phyloP scores from a whole-genome alignment of 208 protist genomes.

The Novymonas esmeraldas region DNA sequence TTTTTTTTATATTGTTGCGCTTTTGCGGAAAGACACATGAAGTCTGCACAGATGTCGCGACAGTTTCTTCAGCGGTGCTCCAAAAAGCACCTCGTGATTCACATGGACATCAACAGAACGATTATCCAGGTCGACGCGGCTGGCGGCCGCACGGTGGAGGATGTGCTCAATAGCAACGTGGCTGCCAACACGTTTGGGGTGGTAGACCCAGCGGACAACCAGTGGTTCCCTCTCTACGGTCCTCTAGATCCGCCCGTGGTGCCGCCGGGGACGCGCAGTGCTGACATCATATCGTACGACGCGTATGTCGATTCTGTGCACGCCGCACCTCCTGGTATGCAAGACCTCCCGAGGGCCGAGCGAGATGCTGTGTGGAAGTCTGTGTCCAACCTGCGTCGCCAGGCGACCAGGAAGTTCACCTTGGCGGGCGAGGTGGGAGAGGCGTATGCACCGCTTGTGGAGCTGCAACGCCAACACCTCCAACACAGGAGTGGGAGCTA shows the following conservation, averaged over 20 bases:
- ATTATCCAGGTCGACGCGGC: conserved; percentile 87
- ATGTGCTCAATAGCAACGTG: conserved; percentile 89
- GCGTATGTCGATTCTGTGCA: conserved; percentile 67
- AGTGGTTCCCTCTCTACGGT: conserved; percentile 56
- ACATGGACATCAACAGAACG: conserved; percentile 93
- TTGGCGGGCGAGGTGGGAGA: conserved; percentile 57
- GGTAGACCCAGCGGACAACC: conserved; percentile 29
- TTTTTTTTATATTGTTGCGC: background rate
- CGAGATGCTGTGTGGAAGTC: conserved; percentile 64
- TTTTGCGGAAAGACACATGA: background rate
- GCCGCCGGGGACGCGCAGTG: background rate
- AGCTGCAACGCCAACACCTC: conserved; percentile 67
- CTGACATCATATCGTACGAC: conserved; percentile 58
- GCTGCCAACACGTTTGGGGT: conserved; percentile 79
- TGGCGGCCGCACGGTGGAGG: conserved; percentile 73
- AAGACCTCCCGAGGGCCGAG: conserved; percentile 52
- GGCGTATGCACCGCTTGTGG: conserved; percentile 64
- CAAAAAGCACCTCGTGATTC: conserved; percentile 74
- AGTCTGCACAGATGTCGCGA: conserved; percentile 47
- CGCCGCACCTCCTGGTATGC: conserved; percentile 72
- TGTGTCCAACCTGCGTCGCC: conserved; percentile 49
- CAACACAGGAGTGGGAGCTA: conserved; percentile 32
- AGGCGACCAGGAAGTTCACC: conserved; percentile 66
- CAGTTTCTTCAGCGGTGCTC: conserved; percentile 56
- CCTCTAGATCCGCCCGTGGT: conserved; percentile 30